Evolutionary conservation across 345 rosid genomes (phyloP).

Genomic region (Pugionium dolabratum): DNA sequence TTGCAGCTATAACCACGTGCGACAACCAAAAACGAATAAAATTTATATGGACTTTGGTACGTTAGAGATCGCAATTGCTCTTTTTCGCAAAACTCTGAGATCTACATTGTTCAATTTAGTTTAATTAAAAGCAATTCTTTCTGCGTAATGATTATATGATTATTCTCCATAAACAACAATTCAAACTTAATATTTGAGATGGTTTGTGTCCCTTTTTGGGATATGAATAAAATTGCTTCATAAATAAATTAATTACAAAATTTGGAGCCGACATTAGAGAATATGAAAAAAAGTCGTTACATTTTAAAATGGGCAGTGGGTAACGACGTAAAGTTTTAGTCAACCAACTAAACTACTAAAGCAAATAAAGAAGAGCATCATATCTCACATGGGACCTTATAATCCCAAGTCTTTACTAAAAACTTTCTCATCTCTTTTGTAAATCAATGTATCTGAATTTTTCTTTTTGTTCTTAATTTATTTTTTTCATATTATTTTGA

Average conservation of each 20-base stretch:
- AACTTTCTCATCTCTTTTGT: slow-evolving; percentile 10
- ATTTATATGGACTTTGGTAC: no score
- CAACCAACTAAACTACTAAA: slow-evolving; percentile 9
- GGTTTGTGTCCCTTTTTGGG: no score
- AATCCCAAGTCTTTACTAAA: background rate
- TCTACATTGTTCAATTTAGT: no score
- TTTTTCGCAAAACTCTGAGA: no score
- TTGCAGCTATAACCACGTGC: no score
- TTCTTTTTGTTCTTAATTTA: background rate
- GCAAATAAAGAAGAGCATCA: background rate
- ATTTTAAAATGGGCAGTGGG: slow-evolving; percentile 7
- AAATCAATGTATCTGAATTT: slow-evolving; percentile 21
- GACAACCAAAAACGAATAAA: no score
- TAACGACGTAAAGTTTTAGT: slow-evolving; percentile 14
- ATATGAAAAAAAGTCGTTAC: background rate
- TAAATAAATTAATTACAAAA: background rate
- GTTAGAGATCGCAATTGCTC: no score
- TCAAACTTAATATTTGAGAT: no score
- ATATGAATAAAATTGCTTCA: no score
- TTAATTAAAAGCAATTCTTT: no score
- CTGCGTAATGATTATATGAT: background rate
- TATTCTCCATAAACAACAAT: no score
- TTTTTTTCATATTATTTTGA: background rate
- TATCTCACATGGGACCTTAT: slow-evolving; percentile 22
- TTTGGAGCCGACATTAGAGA: background rate